phyloP scores from a whole-genome alignment of 495 filamentous ascomycete genomes.

The Ascobolus immersus region DNA sequence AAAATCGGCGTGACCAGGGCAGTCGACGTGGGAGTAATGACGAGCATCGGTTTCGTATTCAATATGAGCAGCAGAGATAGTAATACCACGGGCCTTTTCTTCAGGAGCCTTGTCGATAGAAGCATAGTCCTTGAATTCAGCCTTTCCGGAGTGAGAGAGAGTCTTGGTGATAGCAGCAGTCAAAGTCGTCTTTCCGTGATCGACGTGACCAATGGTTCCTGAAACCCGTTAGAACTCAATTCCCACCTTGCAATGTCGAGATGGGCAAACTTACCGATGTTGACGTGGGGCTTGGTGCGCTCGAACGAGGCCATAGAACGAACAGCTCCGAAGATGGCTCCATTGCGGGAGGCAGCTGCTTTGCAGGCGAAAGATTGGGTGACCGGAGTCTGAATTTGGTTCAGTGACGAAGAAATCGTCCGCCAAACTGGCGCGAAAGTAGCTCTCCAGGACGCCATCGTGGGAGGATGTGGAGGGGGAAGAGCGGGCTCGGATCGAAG shows the following conservation, averaged over 20 bases:
- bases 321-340: conserved; percentile 12
- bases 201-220: conserved; percentile 97
- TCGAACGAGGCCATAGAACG: conserved; percentile 36
- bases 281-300: conserved; percentile 88
- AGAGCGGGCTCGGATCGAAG: no score
- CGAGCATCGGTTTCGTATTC: conserved; percentile 78
- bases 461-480: conserved; percentile 1
- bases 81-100: conserved; percentile 98
- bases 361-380: conserved; percentile 7
- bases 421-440: conserved; percentile 12
- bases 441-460: conserved; percentile 17
- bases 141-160: conserved; percentile 77
- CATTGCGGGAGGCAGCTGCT: conserved; percentile 6
- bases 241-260: neutral
- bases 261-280: conserved; percentile 43
- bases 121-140: conserved; percentile 85
- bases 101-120: conserved; percentile 97
- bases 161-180: conserved; percentile 96
- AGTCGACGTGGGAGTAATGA: conserved; percentile 99
- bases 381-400: neutral
- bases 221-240: conserved; percentile 4
- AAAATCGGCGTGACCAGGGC: conserved; percentile 98
- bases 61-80: conserved; percentile 92
- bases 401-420: conserved; percentile 6
- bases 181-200: conserved; percentile 98